phyloP scores from a whole-genome alignment of 2,329 filamentous ascomycete species.

The Epichloe hybrida region DNA sequence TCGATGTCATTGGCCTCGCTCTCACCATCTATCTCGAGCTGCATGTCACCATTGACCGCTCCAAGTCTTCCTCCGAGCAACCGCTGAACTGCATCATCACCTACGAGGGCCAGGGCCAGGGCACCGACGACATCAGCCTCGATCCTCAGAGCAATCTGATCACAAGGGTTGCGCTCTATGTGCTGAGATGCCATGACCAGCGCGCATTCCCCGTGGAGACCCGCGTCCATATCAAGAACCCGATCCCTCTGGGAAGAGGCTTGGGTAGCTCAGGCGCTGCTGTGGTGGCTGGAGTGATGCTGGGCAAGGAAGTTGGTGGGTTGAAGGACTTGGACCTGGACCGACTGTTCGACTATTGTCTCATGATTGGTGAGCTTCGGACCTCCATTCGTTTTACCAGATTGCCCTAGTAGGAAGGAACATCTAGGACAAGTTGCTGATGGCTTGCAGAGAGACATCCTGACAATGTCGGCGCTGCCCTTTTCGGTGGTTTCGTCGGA shows the following conservation, averaged over 20 bases:
- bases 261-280: constrained; percentile 92
- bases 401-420: no score
- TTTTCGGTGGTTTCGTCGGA: constrained; percentile 93
- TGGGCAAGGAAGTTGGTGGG: constrained; percentile 78
- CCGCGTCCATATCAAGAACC: constrained; percentile 88
- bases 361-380: constrained; percentile 68
- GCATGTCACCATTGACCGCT: constrained; percentile 59
- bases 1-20: constrained; percentile 93
- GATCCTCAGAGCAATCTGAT: constrained; percentile 83
- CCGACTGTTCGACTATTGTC: constrained; percentile 82
- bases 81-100: constrained; percentile 79
- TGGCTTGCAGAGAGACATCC: constrained; percentile 58
- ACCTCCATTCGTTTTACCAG: no score
- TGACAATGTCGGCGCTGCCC: constrained; percentile 86
- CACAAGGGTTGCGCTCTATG: constrained; percentile 86
- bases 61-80: constrained; percentile 36
- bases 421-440: neutral
- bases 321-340: constrained; percentile 62
- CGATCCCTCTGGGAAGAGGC: constrained; percentile 83
- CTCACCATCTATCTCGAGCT: constrained; percentile 90
- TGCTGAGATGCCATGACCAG: constrained; percentile 82
- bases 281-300: constrained; percentile 85
- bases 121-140: constrained; percentile 59
- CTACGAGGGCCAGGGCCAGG: constrained; percentile 73
- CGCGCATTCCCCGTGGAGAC: constrained; percentile 74